A percentile compares a stretch with the other conserved stretches of the same genome.
These are phyloP conservation scores for Botrytis paeoniae DNA, from an alignment of 2,329 filamentous ascomycete species.

Conservation along the genomic window DNA sequence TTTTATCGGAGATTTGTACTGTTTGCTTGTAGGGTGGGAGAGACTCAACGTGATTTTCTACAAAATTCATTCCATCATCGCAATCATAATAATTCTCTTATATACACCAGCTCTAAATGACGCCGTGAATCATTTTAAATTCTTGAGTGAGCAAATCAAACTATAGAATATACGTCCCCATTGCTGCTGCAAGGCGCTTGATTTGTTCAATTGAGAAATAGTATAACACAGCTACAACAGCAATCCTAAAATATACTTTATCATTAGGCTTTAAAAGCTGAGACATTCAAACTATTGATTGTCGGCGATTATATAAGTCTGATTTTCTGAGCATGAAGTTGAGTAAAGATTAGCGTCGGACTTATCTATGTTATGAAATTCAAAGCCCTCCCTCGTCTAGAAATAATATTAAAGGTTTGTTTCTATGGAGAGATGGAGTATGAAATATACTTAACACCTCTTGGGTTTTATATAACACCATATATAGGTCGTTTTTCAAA, in stretches of 20 bases:
- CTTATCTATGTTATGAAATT: background rate
- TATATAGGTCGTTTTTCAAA: background rate
- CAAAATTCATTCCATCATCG: background rate
- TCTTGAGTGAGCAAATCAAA: background rate
- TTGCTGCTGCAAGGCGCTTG: background rate
- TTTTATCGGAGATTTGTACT: background rate
- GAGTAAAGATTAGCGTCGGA: background rate
- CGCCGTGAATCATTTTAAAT: background rate
- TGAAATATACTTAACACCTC: background rate
- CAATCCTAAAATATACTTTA: too few relatives aligned
- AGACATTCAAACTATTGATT: too few relatives aligned
- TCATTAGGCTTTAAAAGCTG: too few relatives aligned
- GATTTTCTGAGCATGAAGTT: background rate
- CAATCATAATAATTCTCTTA: background rate
- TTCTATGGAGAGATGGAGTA: too few relatives aligned
- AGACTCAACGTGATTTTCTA: background rate
- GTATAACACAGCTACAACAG: too few relatives aligned
- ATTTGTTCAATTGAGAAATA: too few relatives aligned
- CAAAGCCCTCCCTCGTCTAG: background rate
- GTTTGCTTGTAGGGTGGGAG: background rate
- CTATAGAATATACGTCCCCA: background rate
- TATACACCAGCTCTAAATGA: background rate
- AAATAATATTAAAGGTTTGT: too few relatives aligned
- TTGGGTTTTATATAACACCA: background rate
- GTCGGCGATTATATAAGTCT: too few relatives aligned